phyloP scores from a whole-genome alignment of 768 basidiomycete genomes.

The Agrocybe pediades region DNA sequence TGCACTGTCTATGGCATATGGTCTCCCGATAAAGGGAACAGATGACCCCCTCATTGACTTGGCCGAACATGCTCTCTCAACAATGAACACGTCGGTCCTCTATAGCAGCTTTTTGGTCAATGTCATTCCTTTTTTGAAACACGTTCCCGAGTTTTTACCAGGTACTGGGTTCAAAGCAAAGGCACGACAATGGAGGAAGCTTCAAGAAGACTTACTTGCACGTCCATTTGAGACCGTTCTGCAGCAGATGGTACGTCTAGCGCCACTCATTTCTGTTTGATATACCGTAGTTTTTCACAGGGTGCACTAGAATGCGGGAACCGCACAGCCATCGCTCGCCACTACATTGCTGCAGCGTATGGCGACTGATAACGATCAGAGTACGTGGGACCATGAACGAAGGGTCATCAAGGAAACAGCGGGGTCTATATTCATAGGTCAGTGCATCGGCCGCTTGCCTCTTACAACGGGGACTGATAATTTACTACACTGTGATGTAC shows the following conservation, averaged over 20 bases:
- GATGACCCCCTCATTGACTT: conserved; percentile 45
- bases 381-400: background rate
- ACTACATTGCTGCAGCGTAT: background rate
- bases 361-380: background rate
- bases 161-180: conserved; percentile 59
- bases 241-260: conserved; percentile 20
- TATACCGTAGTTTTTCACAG: background rate
- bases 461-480: background rate
- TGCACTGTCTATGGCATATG: conserved; percentile 45
- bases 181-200: conserved; percentile 43
- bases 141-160: conserved; percentile 60
- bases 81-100: conserved; percentile 29
- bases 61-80: conserved; percentile 37
- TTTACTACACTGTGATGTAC: too few relatives aligned
- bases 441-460: background rate
- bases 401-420: conserved; percentile 1
- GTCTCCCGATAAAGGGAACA: conserved; percentile 37
- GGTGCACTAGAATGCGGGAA: background rate
- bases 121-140: conserved; percentile 34
- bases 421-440: background rate
- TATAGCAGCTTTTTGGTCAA: conserved; percentile 50
- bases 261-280: background rate
- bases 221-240: conserved; percentile 31
- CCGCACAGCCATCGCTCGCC: background rate
- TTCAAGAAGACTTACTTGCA: conserved; percentile 34